phyloP scores from a whole-genome alignment of 2,329 filamentous ascomycete genomes.

The Penicillium janthinellum region DNA sequence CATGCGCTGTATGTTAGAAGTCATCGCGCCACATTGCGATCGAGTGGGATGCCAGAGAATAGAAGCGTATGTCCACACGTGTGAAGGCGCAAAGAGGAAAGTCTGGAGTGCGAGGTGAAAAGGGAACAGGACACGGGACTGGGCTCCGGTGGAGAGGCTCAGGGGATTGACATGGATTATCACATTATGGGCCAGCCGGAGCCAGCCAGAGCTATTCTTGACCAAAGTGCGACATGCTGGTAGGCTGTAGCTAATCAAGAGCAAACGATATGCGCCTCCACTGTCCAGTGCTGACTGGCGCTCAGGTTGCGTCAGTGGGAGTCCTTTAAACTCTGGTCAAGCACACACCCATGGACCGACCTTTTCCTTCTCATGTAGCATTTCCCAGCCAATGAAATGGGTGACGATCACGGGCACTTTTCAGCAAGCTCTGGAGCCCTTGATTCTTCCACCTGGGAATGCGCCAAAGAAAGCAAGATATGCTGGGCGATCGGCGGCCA shows the following conservation, averaged over 20 bases:
- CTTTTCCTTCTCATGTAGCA: not conserved
- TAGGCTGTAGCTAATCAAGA: conserved; percentile 15
- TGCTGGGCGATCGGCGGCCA: conserved; percentile 20
- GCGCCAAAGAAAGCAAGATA: conserved; percentile 18
- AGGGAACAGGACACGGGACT: conserved; percentile 6
- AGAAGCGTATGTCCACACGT: conserved; percentile 6
- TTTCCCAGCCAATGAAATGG: conserved; percentile 13
- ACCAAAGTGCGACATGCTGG: conserved; percentile 2
- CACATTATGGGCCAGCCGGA: conserved; percentile 10
- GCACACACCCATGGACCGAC: conserved; percentile 20
- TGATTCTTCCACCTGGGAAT: conserved; percentile 14
- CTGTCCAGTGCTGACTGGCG: conserved; percentile 5
- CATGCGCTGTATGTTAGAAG: not conserved
- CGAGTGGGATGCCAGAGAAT: conserved; percentile 5
- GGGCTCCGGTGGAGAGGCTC: conserved; percentile 17
- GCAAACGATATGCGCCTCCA: conserved; percentile 11
- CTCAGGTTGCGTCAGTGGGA: conserved; percentile 26
- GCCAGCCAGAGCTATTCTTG: not conserved
- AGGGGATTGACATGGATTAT: conserved; percentile 22
- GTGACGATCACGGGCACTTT: not conserved
- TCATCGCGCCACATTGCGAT: conserved; percentile 18
- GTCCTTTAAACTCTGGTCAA: conserved; percentile 9
- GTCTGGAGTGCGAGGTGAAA: conserved; percentile 3
- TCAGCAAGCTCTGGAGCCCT: conserved; percentile 8
- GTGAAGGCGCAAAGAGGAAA: conserved; percentile 1